Percentiles rank a stretch among this genome's conserved stretches.
These are phyloP conservation scores for Gastrodia elata DNA, from an alignment of 106 monocot species.

Conservation along the genomic window DNA sequence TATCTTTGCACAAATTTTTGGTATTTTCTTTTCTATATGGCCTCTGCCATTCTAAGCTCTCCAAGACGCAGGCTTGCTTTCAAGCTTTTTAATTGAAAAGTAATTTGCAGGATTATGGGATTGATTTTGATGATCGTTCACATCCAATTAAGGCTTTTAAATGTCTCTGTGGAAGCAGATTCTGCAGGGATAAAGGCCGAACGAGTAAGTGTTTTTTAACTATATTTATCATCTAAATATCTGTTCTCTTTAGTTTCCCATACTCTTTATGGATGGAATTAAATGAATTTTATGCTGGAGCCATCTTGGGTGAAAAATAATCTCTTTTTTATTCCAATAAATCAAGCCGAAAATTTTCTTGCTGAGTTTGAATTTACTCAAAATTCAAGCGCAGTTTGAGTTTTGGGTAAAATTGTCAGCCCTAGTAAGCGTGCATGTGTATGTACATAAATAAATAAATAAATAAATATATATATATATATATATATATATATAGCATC, in stretches of 20 bases:
- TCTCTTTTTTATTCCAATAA: not conserved
- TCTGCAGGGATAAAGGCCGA: slow-evolving; percentile 6
- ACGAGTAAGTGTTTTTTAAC: not conserved
- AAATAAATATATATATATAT: too few relatives aligned
- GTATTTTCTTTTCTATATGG: not conserved
- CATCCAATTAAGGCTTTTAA: slow-evolving; percentile 23
- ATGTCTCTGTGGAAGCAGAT: slow-evolving; percentile 26
- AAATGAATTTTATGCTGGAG: not conserved
- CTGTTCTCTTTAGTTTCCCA: not conserved
- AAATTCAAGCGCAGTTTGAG: too few relatives aligned
- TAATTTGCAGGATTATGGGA: slow-evolving; percentile 20
- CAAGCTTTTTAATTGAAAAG: not conserved
- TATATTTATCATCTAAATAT: not conserved
- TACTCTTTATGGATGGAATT: not conserved
- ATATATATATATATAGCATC: too few relatives aligned
- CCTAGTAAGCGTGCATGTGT: too few relatives aligned
- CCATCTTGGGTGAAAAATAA: not conserved
- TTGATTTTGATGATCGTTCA: slow-evolving; percentile 16
- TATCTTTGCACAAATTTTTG: not conserved
- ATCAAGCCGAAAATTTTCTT: too few relatives aligned
- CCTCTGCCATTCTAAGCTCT: not conserved
- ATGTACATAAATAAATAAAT: too few relatives aligned
- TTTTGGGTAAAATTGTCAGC: too few relatives aligned
- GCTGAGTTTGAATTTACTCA: too few relatives aligned
- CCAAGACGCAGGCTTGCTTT: not conserved